Percentiles rank a stretch among this genome's conserved stretches.
These are phyloP conservation scores for Nymphaea thermarum DNA, from an alignment of 164 flowering plant genomes.

Conservation along the genomic window DNA sequence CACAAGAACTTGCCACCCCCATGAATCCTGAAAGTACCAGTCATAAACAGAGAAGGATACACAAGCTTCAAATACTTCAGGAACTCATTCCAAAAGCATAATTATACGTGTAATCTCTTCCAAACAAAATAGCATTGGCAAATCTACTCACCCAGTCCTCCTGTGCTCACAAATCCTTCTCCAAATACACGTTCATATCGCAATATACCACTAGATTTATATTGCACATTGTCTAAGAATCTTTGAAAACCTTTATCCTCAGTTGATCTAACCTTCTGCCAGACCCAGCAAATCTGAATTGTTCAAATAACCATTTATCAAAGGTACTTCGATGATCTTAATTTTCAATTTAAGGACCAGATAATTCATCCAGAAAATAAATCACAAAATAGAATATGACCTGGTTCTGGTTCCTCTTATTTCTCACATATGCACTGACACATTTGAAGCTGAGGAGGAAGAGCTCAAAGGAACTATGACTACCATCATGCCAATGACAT, in stretches of 20 bases:
- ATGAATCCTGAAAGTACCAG: no score
- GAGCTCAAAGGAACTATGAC: slow-evolving; percentile 71
- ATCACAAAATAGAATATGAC: slow-evolving; percentile 10
- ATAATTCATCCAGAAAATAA: not conserved
- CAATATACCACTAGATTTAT: slow-evolving; percentile 64
- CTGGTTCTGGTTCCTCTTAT: slow-evolving; percentile 95
- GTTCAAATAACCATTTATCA: not conserved
- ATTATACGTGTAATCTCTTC: not conserved
- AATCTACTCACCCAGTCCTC: slow-evolving; percentile 49
- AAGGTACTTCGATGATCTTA: no score
- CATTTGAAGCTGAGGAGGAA: slow-evolving; percentile 73
- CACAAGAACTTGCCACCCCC: no score
- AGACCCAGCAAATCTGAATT: slow-evolving; percentile 89
- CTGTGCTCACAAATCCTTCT: slow-evolving; percentile 88
- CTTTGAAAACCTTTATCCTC: slow-evolving; percentile 77
- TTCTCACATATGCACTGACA: slow-evolving; percentile 84
- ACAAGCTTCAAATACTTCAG: not conserved
- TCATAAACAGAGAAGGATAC: no score
- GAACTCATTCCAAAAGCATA: not conserved
- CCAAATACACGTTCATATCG: slow-evolving; percentile 97
- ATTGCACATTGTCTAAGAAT: slow-evolving; percentile 87
- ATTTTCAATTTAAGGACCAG: not conserved
- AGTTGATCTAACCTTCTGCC: slow-evolving; percentile 65
- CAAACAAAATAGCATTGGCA: not conserved
- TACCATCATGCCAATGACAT: slow-evolving; percentile 31